Evolutionary conservation across 495 filamentous ascomycete genomes (phyloP).

Genomic region (Daldinia caldariorum): DNA sequence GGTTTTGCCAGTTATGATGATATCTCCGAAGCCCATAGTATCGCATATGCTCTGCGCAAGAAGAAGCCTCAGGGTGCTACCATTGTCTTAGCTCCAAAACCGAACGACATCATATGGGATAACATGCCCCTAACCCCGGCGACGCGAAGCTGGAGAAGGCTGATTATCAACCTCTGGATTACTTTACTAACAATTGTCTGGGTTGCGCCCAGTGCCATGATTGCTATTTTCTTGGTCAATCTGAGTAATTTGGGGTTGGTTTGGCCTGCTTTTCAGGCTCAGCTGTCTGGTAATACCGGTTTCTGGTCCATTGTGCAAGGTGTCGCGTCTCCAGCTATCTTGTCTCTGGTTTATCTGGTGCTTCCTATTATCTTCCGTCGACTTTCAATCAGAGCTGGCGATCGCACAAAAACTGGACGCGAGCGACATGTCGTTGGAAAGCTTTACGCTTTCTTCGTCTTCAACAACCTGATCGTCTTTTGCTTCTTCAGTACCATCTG

Average conservation of each 20-base stretch:
- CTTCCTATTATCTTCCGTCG: conserved; percentile 91
- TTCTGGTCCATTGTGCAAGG: conserved; percentile 92
- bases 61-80: conserved; percentile 85
- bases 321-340: conserved; percentile 90
- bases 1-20: conserved; percentile 93
- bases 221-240: conserved; percentile 91
- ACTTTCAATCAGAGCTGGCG: conserved; percentile 79
- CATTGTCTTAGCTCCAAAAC: conserved; percentile 80
- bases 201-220: conserved; percentile 94
- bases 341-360: conserved; percentile 86
- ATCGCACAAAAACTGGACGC: conserved; percentile 88
- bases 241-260: conserved; percentile 79
- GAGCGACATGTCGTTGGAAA: conserved; percentile 93
- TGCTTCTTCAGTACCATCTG: conserved; percentile 86
- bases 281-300: conserved; percentile 66
- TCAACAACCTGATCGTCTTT: conserved; percentile 97
- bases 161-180: conserved; percentile 87
- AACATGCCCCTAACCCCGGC: conserved; percentile 78
- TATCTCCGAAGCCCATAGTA: conserved; percentile 86
- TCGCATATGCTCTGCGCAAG: conserved; percentile 80
- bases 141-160: conserved; percentile 72
- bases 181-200: conserved; percentile 82
- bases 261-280: conserved; percentile 78
- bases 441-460: conserved; percentile 94
- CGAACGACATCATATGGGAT: conserved; percentile 95